Percentiles rank a stretch among this genome's conserved stretches.
phyloP scores from a whole-genome alignment of 2,329 filamentous ascomycete genomes.

The Botryotinia globosa region DNA sequence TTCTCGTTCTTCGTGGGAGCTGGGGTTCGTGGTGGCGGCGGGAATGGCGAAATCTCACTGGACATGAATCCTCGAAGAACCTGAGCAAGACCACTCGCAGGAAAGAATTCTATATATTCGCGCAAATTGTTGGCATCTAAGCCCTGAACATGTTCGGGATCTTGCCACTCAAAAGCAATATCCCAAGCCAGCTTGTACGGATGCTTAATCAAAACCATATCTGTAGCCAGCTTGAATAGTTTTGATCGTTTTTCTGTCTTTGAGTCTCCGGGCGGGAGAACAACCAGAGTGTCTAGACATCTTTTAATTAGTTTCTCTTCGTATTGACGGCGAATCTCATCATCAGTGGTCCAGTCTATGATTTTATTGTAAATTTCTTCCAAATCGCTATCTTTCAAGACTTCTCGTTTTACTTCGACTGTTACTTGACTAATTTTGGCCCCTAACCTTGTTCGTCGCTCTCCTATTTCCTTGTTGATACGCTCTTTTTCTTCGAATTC shows the following conservation, averaged over 20 bases:
- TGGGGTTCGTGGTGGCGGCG: conserved; percentile 54
- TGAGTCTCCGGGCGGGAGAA: conserved; percentile 58
- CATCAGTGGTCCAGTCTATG: conserved; percentile 87
- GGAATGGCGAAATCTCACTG: conserved; percentile 80
- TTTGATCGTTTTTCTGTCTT: conserved; percentile 70
- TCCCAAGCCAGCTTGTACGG: conserved; percentile 89
- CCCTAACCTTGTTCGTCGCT: conserved; percentile 82
- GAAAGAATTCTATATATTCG: conserved; percentile 81
- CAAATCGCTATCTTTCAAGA: conserved; percentile 72
- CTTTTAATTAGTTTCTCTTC: conserved; percentile 87
- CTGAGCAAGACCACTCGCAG: conserved; percentile 76
- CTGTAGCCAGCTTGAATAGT: conserved; percentile 74
- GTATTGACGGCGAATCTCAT: conserved; percentile 76
- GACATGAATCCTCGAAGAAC: conserved; percentile 79
- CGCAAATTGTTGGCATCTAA: conserved; percentile 76
- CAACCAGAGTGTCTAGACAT: conserved; percentile 73
- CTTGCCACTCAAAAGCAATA: conserved; percentile 84
- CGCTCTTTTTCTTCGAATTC: conserved; percentile 84
- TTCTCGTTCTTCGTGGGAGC: conserved; percentile 40
- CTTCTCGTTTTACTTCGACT: conserved; percentile 80
- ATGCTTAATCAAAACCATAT: conserved; percentile 96
- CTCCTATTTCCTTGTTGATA: conserved; percentile 86
- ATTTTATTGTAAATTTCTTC: conserved; percentile 77
- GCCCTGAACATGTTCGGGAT: conserved; percentile 68
- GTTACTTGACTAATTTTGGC: conserved; percentile 82